Conservation (phyloP, 176 grass and related monocot species). For the Triticum timopheevii region DNA sequence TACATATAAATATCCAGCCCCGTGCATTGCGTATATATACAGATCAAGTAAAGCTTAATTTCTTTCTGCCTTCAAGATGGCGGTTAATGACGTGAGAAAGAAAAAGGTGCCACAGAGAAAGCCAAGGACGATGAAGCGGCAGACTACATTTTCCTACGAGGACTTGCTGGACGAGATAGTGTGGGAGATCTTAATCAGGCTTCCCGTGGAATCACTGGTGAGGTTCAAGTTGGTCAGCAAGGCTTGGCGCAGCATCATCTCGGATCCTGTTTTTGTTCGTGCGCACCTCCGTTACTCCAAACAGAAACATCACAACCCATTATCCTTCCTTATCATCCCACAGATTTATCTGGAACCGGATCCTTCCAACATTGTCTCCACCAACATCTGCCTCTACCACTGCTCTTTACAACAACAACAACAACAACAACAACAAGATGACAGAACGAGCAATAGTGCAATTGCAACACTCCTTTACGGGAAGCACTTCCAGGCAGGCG, state of each 20-base stretch:
- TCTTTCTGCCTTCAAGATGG: neutral
- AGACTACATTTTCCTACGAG: neutral
- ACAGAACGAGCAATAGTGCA: neutral
- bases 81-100: neutral
- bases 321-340: constrained; percentile 12
- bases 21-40: neutral
- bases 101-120: neutral
- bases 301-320: neutral
- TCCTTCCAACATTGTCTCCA: neutral
- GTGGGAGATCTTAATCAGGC: neutral
- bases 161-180: neutral
- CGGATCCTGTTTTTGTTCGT: neutral
- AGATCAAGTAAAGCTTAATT: neutral
- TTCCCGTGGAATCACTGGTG: neutral
- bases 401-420: neutral
- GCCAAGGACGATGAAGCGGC: neutral
- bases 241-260: constrained; percentile 1
- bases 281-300: constrained; percentile 21
- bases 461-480: neutral
- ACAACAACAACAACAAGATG: neutral
- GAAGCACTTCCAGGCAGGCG: neutral
- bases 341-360: neutral
- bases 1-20: neutral
- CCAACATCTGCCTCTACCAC: neutral
- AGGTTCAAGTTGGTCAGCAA: constrained; percentile 15